These are phyloP conservation scores for Leccinum pallidistipes DNA, from an alignment of 1,284 basidiomycete genomes.

Conservation along the genomic window DNA sequence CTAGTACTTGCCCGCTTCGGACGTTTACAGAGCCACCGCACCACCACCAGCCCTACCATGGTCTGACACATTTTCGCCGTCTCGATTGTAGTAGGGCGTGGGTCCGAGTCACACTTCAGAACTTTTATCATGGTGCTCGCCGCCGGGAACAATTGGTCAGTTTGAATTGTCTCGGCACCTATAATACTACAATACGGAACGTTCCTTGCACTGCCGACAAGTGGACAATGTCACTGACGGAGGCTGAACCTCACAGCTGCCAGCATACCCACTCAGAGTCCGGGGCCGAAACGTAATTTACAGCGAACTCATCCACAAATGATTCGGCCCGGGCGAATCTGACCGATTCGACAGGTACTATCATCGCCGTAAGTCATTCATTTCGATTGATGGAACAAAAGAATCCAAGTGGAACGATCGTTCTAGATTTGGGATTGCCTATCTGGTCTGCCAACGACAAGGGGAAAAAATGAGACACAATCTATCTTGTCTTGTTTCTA, in stretches of 20 bases:
- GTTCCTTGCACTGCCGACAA: not conserved
- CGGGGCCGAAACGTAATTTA: not conserved
- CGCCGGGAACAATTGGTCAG: not conserved
- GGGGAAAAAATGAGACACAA: conserved; percentile 10
- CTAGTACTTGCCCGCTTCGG: no score
- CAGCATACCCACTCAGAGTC: not conserved
- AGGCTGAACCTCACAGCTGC: no score
- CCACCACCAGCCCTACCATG: no score
- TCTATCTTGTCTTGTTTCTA: conserved; percentile 12
- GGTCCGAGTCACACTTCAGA: not conserved
- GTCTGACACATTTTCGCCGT: no score
- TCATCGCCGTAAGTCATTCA: not conserved
- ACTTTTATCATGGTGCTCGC: not conserved
- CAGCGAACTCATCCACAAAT: not conserved
- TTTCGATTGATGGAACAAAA: conserved; percentile 2
- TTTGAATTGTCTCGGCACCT: not conserved
- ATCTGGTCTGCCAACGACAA: conserved; percentile 15
- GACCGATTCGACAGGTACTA: not conserved
- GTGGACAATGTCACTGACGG: no score
- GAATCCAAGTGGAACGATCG: conserved; percentile 3
- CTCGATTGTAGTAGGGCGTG: not conserved
- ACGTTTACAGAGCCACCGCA: no score
- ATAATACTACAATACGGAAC: not conserved
- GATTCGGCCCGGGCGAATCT: not conserved
- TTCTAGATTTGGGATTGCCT: not conserved